Evolutionary conservation across 2,329 filamentous ascomycete genomes (phyloP), one percentile per base, ranked within the genome.

Genomic region (Cladosporium sp.): DNA sequence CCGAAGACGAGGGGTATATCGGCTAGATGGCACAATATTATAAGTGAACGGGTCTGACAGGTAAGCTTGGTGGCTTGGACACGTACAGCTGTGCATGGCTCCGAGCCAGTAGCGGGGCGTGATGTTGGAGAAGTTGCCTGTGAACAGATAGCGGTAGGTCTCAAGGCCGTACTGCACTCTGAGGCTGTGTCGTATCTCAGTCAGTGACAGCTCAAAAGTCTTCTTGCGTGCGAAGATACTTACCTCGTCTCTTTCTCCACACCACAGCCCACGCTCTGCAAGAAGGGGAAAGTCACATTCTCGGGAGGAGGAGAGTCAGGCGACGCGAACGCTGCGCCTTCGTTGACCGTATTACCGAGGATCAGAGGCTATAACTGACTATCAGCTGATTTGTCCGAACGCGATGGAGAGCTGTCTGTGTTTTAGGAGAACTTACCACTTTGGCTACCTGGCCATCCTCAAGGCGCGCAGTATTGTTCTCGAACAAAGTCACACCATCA

Each of bases 61-160:
- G 26, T 16, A 5, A 10, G 8, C 0, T 30, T 23, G 58, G 11
- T 4, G 30, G 13, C 3, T 30, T 16, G 28, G 10, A 32, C 6
- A 39, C 46, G 1, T 34, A 64, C 62, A 66, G 49, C 65, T 67
- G 64, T 81, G 79, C 62, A 78, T 80, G 1, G 78, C 78, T 2
- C 79, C 79, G 16, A 80, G 70, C 77, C 78, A 81, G 13, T 69
- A 65, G 21, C 74, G 71, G 0, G 74, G 74, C 28, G 74, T 76
- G 64, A 80, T 73, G 65, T 81, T 80, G 48, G 75, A 72, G 65
- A 79, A 80, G 56, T 77, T 75, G 48, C 78, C 79, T 5, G 75
- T 75, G 64, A 77, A 79, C 57, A 76, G 73, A 67, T 79, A 80
- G 11, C 79, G 78, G 68, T 76, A 80, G 5, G 79, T 78, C 5